Conservation (phyloP, 2,329 filamentous ascomycete genomes). For the Fusarium globosum region DNA sequence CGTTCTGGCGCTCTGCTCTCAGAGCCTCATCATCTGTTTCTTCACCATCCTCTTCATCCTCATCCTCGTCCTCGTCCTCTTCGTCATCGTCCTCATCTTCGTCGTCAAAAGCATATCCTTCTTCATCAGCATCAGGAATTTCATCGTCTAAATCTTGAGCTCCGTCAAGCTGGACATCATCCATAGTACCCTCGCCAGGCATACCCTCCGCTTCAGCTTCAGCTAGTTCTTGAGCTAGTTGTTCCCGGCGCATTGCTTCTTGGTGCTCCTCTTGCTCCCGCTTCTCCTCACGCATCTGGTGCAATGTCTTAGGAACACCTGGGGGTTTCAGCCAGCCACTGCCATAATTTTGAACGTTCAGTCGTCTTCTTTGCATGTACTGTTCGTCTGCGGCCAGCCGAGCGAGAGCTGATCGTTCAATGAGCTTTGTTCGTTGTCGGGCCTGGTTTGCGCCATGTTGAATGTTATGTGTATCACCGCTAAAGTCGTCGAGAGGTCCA, state of each 20-base stretch:
- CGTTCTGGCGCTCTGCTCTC: slow-evolving; percentile 59
- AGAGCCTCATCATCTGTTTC: slow-evolving; percentile 54
- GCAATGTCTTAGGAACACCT: slow-evolving; percentile 87
- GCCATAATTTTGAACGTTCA: slow-evolving; percentile 87
- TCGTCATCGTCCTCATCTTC: slow-evolving; percentile 58
- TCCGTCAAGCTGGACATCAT: slow-evolving; percentile 67
- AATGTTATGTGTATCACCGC: slow-evolving; percentile 43
- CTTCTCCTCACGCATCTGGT: slow-evolving; percentile 89
- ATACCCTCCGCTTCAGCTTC: slow-evolving; percentile 65
- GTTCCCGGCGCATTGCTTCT: slow-evolving; percentile 76
- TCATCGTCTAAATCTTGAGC: slow-evolving; percentile 76
- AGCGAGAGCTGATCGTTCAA: slow-evolving; percentile 72
- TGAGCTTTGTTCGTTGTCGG: slow-evolving; percentile 57
- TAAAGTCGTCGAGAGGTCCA: slow-evolving; percentile 49
- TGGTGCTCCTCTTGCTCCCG: slow-evolving; percentile 89
- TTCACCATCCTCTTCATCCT: slow-evolving; percentile 53
- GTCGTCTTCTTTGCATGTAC: slow-evolving; percentile 78
- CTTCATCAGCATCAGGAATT: slow-evolving; percentile 73
- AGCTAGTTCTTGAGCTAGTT: slow-evolving; percentile 78
- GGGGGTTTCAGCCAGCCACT: slow-evolving; percentile 91
- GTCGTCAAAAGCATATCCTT: slow-evolving; percentile 62
- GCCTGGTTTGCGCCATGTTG: slow-evolving; percentile 48
- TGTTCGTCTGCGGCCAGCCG: slow-evolving; percentile 81
- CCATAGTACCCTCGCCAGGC: slow-evolving; percentile 61
- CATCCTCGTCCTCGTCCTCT: slow-evolving; percentile 47